These are phyloP conservation scores for Glaciozyma antarctica DNA, from an alignment of 768 basidiomycete genomes.

Conservation along the genomic window DNA sequence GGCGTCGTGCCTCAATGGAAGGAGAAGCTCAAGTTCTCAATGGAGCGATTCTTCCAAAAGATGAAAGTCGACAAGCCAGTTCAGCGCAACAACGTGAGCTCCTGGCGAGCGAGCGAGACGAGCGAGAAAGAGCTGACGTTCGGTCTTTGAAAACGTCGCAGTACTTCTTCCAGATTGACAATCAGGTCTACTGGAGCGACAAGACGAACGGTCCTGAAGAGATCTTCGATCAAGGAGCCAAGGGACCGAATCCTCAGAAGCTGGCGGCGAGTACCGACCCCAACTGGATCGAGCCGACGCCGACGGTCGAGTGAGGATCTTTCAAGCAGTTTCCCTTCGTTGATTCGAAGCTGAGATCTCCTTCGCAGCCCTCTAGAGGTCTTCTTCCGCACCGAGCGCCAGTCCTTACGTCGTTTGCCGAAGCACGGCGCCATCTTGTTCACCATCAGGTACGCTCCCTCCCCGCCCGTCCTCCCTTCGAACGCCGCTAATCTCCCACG, in stretches of 20 bases:
- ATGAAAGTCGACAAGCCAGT: conserved; percentile 60
- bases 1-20: conserved; percentile 66
- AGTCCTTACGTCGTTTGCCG: conserved; percentile 57
- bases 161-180: conserved; percentile 16
- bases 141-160: conserved; percentile 29
- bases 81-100: conserved; percentile 54
- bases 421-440: conserved; percentile 48
- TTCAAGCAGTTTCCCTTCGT: too few species aligned
- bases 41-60: conserved; percentile 62
- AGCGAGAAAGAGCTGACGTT: neutral
- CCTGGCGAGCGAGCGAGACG: conserved; percentile 35
- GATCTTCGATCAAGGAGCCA: conserved; percentile 37
- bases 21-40: conserved; percentile 54
- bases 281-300: neutral
- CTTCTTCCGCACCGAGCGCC: conserved; percentile 55
- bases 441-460: neutral
- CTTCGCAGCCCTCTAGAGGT: conserved; percentile 39
- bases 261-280: neutral
- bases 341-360: neutral
- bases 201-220: conserved; percentile 44
- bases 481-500: too few species aligned
- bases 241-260: conserved; percentile 10
- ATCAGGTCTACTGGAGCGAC: conserved; percentile 4
- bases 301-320: neutral
- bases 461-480: too few species aligned